Conservation (phyloP, 495 filamentous ascomycete genomes). For the Delitschia confertaspora region DNA sequence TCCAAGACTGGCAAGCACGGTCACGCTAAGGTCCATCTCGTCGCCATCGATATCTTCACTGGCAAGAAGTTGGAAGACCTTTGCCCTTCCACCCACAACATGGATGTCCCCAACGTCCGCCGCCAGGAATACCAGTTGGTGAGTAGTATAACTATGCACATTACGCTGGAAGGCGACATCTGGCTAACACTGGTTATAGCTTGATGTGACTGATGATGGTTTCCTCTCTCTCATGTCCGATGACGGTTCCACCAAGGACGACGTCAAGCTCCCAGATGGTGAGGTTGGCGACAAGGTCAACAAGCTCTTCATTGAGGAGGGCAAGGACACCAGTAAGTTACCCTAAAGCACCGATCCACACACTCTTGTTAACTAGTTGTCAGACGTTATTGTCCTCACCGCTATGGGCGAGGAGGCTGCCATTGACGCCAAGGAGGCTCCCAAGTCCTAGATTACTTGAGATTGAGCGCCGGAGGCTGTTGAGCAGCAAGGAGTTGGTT, state of each 20-base stretch:
- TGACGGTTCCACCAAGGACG: conserved; percentile 76
- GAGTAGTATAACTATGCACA: no score
- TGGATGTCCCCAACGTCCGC: conserved; percentile 92
- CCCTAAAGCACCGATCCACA: neutral
- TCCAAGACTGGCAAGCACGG: conserved; percentile 99
- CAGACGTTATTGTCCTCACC: conserved; percentile 83
- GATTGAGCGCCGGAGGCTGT: conserved; percentile 17
- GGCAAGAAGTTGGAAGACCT: conserved; percentile 99
- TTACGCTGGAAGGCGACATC: neutral
- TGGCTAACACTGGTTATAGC: conserved; percentile 41
- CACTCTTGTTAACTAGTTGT: conserved; percentile 10
- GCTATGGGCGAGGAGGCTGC: conserved; percentile 93
- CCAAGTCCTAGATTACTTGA: conserved; percentile 36
- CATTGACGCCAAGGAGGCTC: conserved; percentile 89
- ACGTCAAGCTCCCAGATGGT: conserved; percentile 86
- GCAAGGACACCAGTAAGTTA: conserved; percentile 75
- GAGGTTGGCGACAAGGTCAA: conserved; percentile 75
- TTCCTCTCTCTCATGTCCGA: conserved; percentile 84
- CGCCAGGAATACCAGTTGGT: conserved; percentile 91
- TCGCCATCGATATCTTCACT: conserved; percentile 98
- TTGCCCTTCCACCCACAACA: conserved; percentile 99
- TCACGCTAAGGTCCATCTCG: conserved; percentile 98
- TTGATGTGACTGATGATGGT: conserved; percentile 80
- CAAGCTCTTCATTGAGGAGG: conserved; percentile 63
- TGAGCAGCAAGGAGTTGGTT: conserved; percentile 12